Base-by-base conservation (phyloP, 495 filamentous ascomycete genomes). In the Articulospora tetracladia region DNA sequence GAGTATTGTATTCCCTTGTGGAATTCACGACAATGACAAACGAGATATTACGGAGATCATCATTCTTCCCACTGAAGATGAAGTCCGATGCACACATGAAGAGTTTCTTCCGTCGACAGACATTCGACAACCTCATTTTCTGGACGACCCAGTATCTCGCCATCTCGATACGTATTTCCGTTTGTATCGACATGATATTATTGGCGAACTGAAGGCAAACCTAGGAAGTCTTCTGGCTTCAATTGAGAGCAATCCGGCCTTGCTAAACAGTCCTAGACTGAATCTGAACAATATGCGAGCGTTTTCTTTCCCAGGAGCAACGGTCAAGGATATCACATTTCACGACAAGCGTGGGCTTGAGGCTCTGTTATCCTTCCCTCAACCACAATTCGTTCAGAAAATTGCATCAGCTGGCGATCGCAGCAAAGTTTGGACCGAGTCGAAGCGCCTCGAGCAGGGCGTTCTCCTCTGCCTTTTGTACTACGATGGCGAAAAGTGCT, bases 81-180 rank as follows among this genome's bases (percentile, higher is more conserved):
- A 91, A 66, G 84, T 90, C 48, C 60, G 66, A 1, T 79, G 74
- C 20, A 50, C 66, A 12, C 73, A 77, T 0, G 55, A 61, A 0
- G 83, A 88, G 56, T 91, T 85, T 66, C 70, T 90, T 0, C 88
- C 89, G 0, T 65, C 67, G 4, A 79, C 69, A 0, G 74, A 88
- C 61, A 55, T 67, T 1, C 71, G 76, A 26, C 39, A 56, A 27
- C 53, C 59, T 26, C 25, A 55, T 55, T 79, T 79, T 63, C 86
- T 90, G 67, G 56, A 81, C 2, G 61, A 70, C 10, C 86, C 84
- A 4, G 73, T 87, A 6, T 69, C 66, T 0, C 80, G 87, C 0
- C 73, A 88, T 1, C 69, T 93, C 1, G 87, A 93, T 66, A 72
- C 83, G 41, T 84, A 92, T 60, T 91, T 92, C 59, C 77, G 88